A percentile compares a stretch with the other conserved stretches of the same genome.
These are phyloP conservation scores for Arabidopsis arenosa DNA, from an alignment of 345 rosid species.

Conservation along the genomic window DNA sequence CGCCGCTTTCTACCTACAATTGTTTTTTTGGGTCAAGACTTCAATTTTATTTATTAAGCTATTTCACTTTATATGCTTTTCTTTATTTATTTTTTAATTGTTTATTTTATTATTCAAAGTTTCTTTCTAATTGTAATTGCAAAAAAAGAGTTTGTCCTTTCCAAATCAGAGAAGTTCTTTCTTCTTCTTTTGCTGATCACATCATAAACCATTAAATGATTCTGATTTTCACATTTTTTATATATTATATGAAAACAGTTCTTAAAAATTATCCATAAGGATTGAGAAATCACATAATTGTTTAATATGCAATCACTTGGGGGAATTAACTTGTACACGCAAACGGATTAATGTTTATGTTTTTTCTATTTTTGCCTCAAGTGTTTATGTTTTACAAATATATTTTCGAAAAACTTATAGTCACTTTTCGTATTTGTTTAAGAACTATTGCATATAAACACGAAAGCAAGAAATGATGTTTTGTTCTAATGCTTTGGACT, in stretches of 20 bases:
- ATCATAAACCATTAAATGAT: slow-evolving; percentile 18
- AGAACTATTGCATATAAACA: not conserved
- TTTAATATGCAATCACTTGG: too few species aligned
- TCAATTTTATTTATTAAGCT: slow-evolving; percentile 6
- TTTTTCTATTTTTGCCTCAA: not conserved
- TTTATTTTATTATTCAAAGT: not conserved
- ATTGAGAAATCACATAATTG: too few species aligned
- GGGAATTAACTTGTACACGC: not conserved
- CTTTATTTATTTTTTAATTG: not conserved
- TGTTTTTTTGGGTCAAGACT: not conserved
- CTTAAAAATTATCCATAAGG: not conserved
- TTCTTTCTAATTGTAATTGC: not conserved
- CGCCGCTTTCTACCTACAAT: slow-evolving; percentile 29
- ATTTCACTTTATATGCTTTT: not conserved
- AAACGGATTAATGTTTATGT: not conserved
- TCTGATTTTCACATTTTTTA: not conserved
- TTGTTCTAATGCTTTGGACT: slow-evolving; percentile 30
- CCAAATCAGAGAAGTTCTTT: slow-evolving; percentile 6
- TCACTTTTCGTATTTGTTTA: not conserved
- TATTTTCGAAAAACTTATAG: not conserved
- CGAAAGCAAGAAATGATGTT: slow-evolving; percentile 26
- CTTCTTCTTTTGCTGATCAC: slow-evolving; percentile 6
- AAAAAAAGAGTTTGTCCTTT: slow-evolving; percentile 9
- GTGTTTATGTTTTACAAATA: not conserved
- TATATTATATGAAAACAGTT: not conserved